Evolutionary conservation across 768 basidiomycete species (phyloP), one percentile per base, ranked within the genome.

Genomic region (Daedaleopsis sinensis): DNA sequence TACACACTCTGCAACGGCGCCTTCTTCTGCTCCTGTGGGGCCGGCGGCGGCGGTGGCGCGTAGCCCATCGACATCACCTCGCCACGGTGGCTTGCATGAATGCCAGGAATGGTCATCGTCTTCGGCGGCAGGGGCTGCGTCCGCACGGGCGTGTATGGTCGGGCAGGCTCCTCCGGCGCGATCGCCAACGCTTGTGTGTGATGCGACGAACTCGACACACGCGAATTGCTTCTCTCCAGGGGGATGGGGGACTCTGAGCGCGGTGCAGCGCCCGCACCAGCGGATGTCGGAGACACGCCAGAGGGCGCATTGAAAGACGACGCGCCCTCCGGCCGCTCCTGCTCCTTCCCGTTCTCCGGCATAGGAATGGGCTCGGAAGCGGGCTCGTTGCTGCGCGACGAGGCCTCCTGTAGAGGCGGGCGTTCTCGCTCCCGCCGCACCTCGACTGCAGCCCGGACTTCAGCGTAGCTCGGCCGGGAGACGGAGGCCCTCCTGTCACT

Each of bases 11-110:
- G 86, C 37, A 90, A 84, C 21, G 84, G 82, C 10, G 84, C 82
- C 51, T 80, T 79, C 71, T 83, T 84, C 52, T 63, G 71, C 15
- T 68, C 66, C 61, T 74, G 73, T 53, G 72, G 73, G 21, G 82
- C 79, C 11, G 76, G 62, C 47, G 77, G 73, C 5, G 82, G 79
- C 24, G 70, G 63, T 2, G 81, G 78, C 58, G 84, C 83, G 67
- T 90, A 88, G 12, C 93, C 93, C 81, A 94, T 81, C 4, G 91
- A 89, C 87, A 91, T 91, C 46, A 93, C 84, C 62, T 94, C 91
- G 10, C 89, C 90, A n/a, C 84, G 85, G 68, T 93, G 88, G 66
- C 87, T 90, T 3, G 85, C 91, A 68, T 93, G 92, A 61, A 94
- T 94, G 1, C 91, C 90, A 10, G 93, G 93, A 64, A 94, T 94